Conservation (phyloP, 805 yeast species). For the Ogataea pini region DNA sequence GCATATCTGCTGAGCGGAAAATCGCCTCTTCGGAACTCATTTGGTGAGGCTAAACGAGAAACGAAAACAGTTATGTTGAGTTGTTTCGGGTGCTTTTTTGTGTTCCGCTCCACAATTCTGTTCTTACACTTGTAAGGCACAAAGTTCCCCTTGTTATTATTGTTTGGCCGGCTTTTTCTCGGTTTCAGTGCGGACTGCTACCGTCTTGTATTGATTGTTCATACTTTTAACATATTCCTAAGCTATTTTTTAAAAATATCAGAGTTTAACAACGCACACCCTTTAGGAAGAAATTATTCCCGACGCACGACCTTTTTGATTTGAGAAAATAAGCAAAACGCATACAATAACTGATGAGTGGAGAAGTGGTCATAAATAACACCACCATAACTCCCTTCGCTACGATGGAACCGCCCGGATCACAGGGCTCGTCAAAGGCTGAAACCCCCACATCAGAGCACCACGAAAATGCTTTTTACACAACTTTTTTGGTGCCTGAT, state of each 20-base stretch:
- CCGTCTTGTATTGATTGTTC: too few relatives aligned
- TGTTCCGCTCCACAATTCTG: background rate
- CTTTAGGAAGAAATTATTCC: background rate
- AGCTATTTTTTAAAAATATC: background rate
- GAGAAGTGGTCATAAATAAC: too few relatives aligned
- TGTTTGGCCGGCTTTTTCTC: background rate
- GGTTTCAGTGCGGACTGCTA: background rate
- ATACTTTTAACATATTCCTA: too few relatives aligned
- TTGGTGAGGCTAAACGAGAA: too few relatives aligned
- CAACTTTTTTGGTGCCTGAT: conserved; percentile 48
- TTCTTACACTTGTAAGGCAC: background rate
- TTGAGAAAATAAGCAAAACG: background rate
- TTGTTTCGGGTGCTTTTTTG: background rate
- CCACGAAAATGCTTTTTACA: conserved; percentile 6
- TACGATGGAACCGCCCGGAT: background rate
- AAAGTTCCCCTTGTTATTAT: background rate
- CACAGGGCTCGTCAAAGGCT: conserved; percentile 1
- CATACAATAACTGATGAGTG: background rate
- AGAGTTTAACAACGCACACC: conserved; percentile 2
- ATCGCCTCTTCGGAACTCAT: conserved; percentile 28
- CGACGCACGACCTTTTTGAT: background rate
- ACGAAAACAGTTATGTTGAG: too few relatives aligned
- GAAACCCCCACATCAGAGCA: background rate
- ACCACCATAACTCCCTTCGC: too few relatives aligned
- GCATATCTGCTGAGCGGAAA: conserved; percentile 87